Evolutionary conservation across 148 eudicot species (phyloP), one percentile per base, ranked within the genome.

Genomic region (Vaccinium corymbosum): DNA sequence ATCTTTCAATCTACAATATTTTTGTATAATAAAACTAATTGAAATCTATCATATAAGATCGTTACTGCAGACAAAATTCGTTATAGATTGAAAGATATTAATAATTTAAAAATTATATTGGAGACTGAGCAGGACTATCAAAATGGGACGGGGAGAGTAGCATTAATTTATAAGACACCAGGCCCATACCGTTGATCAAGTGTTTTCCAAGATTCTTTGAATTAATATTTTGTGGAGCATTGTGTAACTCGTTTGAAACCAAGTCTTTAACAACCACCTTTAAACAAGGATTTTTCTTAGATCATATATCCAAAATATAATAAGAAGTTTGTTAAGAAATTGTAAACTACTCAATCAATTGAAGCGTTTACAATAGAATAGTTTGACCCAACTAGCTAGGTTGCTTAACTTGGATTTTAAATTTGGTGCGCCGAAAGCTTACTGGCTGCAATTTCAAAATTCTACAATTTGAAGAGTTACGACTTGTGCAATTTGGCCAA

Each of bases 211-310:
- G 35, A 79, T 29, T 76, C 25, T 38, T 38, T 38, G 22, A 32
- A n/a, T 6, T n/a, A 20, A 62, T 62, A n/a, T 76, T n/a, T 75
- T 76, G 27, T 77, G 25, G 56, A 77, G 80, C 49, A 4, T 76
- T 84, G 51, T 66, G 29, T 78, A 48, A n/a, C 66, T 49, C 49
- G 27, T 51, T 78, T 61, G 56, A 84, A 78, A 29, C 76, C 25
- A 64, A 15, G 81, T 66, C 56, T 61, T 57, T 78, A 25, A 35
- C 27, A 27, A 50, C 50, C 62, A 59, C 29, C 56, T 22, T 46
- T 12, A 15, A 16, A 59, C 62, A 57, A 80, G 7, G 25, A 15
- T 20, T 20, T 8, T 80, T 19, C 52, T 57, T 38, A 48, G 51
- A 38, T 59, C 32, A 59, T 38, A 59, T 20, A 8, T 57, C 7